phyloP scores from a whole-genome alignment of 371 early-diverging fungal species.

The Basidiobolus meristosporus region DNA sequence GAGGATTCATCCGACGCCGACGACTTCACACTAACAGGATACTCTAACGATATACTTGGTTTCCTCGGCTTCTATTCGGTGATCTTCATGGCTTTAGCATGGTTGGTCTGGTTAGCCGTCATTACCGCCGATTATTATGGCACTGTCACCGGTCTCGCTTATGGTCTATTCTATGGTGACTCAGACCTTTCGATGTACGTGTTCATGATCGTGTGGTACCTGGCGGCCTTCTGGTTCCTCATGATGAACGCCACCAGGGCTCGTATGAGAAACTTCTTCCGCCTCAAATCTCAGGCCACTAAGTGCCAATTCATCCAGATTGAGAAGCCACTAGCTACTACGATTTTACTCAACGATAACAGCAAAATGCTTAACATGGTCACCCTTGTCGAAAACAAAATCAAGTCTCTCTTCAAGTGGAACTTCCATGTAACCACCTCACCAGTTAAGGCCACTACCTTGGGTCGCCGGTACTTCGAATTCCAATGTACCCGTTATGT shows the following conservation, averaged over 20 bases:
- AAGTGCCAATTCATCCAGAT: constrained; percentile 32
- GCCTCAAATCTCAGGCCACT: constrained; percentile 23
- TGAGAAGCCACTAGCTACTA: constrained; percentile 24
- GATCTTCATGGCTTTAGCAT: constrained; percentile 28
- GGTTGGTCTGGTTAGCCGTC: constrained; percentile 36
- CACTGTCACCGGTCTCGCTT: constrained; percentile 14
- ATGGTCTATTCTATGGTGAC: constrained; percentile 22
- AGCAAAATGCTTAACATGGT: constrained; percentile 10
- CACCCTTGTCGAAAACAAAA: constrained; percentile 9
- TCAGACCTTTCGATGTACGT: constrained; percentile 28
- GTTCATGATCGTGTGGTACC: constrained; percentile 48
- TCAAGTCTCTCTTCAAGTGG: constrained; percentile 7
- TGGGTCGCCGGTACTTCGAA: constrained; percentile 34
- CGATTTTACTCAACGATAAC: constrained; percentile 30
- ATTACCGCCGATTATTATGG: constrained; percentile 50
- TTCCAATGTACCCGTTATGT: constrained; percentile 63
- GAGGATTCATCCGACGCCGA: too few species aligned
- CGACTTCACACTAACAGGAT: constrained; percentile 38
- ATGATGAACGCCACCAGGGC: constrained; percentile 14
- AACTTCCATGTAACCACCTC: constrained; percentile 16
- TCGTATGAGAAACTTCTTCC: constrained; percentile 40
- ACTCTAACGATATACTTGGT: constrained; percentile 30
- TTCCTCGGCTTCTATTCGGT: constrained; percentile 24
- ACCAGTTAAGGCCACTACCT: not conserved
- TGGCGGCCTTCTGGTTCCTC: constrained; percentile 38